A percentile compares a stretch with the other conserved stretches of the same genome.
Evolutionary conservation across 495 filamentous ascomycete species (phyloP).

Genomic region (Sphaerosporella brunnea): DNA sequence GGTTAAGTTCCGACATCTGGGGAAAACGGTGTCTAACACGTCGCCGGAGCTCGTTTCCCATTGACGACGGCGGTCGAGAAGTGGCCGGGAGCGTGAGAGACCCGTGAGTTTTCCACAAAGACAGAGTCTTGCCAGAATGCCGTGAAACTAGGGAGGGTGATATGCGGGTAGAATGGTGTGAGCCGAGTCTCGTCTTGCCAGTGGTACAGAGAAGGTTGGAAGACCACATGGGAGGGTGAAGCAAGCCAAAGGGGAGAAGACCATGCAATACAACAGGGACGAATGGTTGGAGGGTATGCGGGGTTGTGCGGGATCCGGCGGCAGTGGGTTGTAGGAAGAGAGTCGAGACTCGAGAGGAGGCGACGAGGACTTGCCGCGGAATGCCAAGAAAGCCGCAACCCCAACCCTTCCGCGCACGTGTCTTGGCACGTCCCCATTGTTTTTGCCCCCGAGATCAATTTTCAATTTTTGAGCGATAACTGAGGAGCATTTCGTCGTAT

Average conservation of each 20-base stretch:
- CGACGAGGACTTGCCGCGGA: too few species aligned
- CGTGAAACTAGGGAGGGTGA: constrained; percentile 16
- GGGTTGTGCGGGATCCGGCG: constrained; percentile 15
- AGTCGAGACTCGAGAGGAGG: too few species aligned
- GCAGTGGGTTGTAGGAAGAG: constrained; percentile 1
- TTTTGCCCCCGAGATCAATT: too few species aligned
- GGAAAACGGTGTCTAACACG: constrained; percentile 5
- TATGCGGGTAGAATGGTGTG: constrained; percentile 13
- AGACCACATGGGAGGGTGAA: constrained; percentile 7
- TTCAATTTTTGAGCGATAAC: too few species aligned
- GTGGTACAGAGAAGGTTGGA: constrained; percentile 14
- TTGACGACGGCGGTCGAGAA: constrained; percentile 25
- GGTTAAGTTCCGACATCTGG: constrained; percentile 26
- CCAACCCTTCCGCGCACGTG: too few species aligned
- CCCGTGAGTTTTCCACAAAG: constrained; percentile 13
- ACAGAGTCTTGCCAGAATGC: constrained; percentile 17
- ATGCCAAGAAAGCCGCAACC: too few species aligned
- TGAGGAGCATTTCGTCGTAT: too few species aligned
- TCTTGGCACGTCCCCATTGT: too few species aligned
- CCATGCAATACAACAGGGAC: constrained; percentile 13
- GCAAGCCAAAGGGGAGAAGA: constrained; percentile 15
- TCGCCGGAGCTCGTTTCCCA: constrained; percentile 21
- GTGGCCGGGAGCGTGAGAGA: constrained; percentile 16
- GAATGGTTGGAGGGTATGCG: constrained; percentile 14
- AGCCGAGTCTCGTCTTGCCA: background rate